Evolutionary conservation across 2,329 filamentous ascomycete genomes (phyloP).

Genomic region (Graphilbum fragrans): DNA sequence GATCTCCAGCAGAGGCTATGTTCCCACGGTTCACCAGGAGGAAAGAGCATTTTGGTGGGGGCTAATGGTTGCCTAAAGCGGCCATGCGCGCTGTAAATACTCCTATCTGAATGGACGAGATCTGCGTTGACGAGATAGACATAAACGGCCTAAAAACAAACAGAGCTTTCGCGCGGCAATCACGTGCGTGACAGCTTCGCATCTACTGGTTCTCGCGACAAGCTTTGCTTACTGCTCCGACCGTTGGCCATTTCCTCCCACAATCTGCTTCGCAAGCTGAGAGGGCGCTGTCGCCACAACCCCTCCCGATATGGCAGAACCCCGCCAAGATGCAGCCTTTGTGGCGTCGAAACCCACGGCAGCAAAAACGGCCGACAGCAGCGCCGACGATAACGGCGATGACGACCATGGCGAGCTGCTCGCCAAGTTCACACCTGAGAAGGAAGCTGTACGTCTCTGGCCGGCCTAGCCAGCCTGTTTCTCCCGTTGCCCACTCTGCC

Average conservation of each 20-base stretch:
- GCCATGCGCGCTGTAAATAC: too few species aligned
- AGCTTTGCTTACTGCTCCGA: too few species aligned
- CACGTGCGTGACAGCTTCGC: not conserved
- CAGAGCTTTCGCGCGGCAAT: too few species aligned
- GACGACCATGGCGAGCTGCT: constrained; percentile 12
- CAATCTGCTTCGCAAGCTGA: too few species aligned
- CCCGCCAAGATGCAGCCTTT: not conserved
- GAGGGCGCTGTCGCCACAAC: too few species aligned
- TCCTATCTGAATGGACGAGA: too few species aligned
- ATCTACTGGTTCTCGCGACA: not conserved
- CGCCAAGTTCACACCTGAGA: constrained; percentile 34
- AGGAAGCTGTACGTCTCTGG: constrained; percentile 30
- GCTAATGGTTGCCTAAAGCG: not conserved
- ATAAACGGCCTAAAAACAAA: too few species aligned
- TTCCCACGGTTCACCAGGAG: too few species aligned
- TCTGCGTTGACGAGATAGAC: too few species aligned
- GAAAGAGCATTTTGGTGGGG: not conserved
- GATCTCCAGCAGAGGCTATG: not conserved
- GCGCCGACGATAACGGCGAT: constrained; percentile 17
- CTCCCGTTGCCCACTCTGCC: not conserved
- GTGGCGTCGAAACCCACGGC: not conserved
- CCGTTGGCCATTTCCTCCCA: too few species aligned
- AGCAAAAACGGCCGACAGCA: constrained; percentile 7
- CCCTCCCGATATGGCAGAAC: not conserved
- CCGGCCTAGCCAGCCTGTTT: too few species aligned